Conservation (phyloP, 805 yeast species). For the Lipomyces lipofer region DNA sequence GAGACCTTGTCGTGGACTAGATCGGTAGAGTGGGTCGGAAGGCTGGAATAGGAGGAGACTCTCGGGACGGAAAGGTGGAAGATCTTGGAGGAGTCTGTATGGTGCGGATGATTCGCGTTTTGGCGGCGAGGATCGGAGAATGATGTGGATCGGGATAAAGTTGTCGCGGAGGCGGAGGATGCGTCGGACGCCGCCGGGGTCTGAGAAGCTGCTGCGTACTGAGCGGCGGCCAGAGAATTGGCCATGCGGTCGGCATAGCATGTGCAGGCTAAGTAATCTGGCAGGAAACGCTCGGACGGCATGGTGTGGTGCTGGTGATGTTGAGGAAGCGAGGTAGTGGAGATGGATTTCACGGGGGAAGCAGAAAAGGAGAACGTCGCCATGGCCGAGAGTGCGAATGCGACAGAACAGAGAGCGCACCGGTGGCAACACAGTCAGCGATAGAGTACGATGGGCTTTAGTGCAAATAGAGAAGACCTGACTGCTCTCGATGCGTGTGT, state of each 20-base stretch:
- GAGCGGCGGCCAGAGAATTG: not conserved
- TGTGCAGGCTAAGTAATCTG: slow-evolving; percentile 6
- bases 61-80: not conserved
- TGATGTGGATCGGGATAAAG: slow-evolving; percentile 1
- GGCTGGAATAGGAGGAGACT: slow-evolving; percentile 1
- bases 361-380: too few relatives aligned
- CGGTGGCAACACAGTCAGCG: too few relatives aligned
- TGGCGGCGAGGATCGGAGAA: not conserved
- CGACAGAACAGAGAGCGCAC: too few relatives aligned
- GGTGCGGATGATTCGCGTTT: not conserved
- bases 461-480: too few relatives aligned
- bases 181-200: slow-evolving; percentile 9
- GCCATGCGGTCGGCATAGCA: slow-evolving; percentile 12
- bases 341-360: too few relatives aligned
- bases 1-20: not conserved
- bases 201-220: slow-evolving; percentile 4
- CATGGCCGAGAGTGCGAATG: too few relatives aligned
- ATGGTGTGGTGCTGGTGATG: too few relatives aligned
- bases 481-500: too few relatives aligned
- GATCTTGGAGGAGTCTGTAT: not conserved
- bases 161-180: not conserved
- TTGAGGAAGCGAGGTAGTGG: too few relatives aligned
- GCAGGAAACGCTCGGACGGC: slow-evolving; percentile 4
- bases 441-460: too few relatives aligned
- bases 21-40: not conserved